phyloP scores from a whole-genome alignment of 345 rosid genomes.

The Durio zibethinus region DNA sequence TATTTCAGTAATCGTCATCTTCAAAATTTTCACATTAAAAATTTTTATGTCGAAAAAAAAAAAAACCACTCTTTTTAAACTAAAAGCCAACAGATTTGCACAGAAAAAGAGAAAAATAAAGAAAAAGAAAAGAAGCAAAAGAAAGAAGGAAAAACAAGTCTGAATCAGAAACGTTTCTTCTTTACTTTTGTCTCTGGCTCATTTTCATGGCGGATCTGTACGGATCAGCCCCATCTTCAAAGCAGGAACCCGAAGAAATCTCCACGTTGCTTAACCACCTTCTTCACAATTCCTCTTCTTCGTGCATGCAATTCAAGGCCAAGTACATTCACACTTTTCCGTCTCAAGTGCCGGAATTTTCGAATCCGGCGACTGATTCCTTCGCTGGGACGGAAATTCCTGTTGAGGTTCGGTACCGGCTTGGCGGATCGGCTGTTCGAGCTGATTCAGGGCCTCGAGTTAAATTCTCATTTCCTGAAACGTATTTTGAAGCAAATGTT shows the following conservation, averaged over 20 bases:
- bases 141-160: neutral
- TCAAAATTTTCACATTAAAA: conserved; percentile 3
- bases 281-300: conserved; percentile 35
- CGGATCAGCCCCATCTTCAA: conserved; percentile 34
- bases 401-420: conserved; percentile 23
- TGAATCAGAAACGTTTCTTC: neutral
- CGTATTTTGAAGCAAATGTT: conserved; percentile 12
- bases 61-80: neutral
- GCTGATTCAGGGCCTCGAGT: conserved; percentile 19
- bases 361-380: neutral
- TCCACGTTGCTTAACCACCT: conserved; percentile 44
- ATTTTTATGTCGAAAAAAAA: neutral
- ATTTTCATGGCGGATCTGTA: conserved; percentile 56
- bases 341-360: conserved; percentile 10
- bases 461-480: conserved; percentile 29
- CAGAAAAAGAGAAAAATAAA: conserved; percentile 1
- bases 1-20: conserved; percentile 12
- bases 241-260: conserved; percentile 47
- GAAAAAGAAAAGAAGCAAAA: neutral
- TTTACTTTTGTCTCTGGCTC: neutral
- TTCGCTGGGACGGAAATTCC: conserved; percentile 1
- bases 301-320: conserved; percentile 20
- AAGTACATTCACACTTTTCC: conserved; percentile 15
- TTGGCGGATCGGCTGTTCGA: conserved; percentile 15
- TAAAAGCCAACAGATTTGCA: neutral